Evolutionary conservation across 2,329 filamentous ascomycete species (phyloP).

Genomic region (Fusarium annulatum): DNA sequence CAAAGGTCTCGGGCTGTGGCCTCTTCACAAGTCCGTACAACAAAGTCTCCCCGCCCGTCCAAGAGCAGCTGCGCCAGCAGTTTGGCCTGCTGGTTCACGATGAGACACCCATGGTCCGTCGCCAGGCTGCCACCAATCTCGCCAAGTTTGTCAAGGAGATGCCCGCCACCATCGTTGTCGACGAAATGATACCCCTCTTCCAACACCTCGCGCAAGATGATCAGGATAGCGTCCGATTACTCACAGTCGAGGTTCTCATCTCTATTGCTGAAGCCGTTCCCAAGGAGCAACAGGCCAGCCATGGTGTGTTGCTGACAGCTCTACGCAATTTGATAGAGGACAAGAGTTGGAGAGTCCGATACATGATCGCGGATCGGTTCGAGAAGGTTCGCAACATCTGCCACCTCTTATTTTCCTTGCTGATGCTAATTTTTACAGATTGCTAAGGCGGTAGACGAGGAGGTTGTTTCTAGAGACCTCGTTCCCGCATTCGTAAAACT

Average conservation of each 20-base stretch:
- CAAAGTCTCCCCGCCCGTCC: constrained; percentile 86
- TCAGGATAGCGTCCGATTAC: constrained; percentile 94
- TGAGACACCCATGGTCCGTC: constrained; percentile 98
- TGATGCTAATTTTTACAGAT: constrained; percentile 67
- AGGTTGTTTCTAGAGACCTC: constrained; percentile 92
- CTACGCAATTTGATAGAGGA: constrained; percentile 95
- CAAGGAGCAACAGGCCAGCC: constrained; percentile 97
- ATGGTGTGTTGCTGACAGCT: constrained; percentile 90
- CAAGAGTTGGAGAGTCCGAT: constrained; percentile 98
- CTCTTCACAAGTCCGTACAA: constrained; percentile 94
- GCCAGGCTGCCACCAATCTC: constrained; percentile 95
- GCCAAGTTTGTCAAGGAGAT: constrained; percentile 98
- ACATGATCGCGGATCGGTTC: constrained; percentile 99
- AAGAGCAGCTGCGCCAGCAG: constrained; percentile 91
- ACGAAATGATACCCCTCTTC: constrained; percentile 99
- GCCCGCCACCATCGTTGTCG: constrained; percentile 89
- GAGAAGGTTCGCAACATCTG: constrained; percentile 73
- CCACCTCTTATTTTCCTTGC: background rate
- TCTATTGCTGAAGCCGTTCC: constrained; percentile 96
- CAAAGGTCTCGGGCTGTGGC: constrained; percentile 97
- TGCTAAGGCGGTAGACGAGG: constrained; percentile 97
- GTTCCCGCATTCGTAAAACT: constrained; percentile 98
- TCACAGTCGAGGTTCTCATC: constrained; percentile 97
- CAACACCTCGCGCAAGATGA: constrained; percentile 96
- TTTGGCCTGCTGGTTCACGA: constrained; percentile 95